A percentile compares a stretch with the other conserved stretches of the same genome.
Evolutionary conservation across 139 green algal genomes (phyloP).

Genomic region (Zygnema circumcarinatum): DNA sequence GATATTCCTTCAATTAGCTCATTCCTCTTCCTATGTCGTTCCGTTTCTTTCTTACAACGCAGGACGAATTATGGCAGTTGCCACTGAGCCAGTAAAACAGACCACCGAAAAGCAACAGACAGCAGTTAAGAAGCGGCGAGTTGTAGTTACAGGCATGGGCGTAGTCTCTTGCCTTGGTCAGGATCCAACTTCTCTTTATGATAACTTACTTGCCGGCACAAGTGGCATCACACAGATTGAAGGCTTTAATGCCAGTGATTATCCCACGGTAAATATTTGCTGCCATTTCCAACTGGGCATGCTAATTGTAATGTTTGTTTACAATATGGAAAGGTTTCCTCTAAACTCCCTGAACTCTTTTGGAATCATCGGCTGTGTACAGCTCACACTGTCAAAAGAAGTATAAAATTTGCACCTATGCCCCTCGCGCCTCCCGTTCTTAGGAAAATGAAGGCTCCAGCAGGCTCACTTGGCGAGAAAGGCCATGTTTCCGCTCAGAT

Average conservation of each 20-base stretch:
- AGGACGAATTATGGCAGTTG: neutral
- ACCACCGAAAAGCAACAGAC: neutral
- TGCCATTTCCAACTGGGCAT: too few relatives aligned
- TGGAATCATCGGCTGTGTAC: too few relatives aligned
- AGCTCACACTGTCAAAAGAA: too few relatives aligned
- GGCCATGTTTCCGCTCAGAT: too few relatives aligned
- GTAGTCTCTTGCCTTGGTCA: slow-evolving; percentile 65
- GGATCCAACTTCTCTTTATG: slow-evolving; percentile 80
- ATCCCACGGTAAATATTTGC: slow-evolving; percentile 74
- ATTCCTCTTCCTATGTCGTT: too few relatives aligned
- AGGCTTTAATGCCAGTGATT: slow-evolving; percentile 89
- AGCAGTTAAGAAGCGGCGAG: slow-evolving; percentile 46
- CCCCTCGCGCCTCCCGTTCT: too few relatives aligned
- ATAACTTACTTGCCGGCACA: slow-evolving; percentile 87
- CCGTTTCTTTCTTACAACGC: neutral
- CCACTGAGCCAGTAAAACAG: slow-evolving; percentile 17
- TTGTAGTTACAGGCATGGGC: slow-evolving; percentile 69
- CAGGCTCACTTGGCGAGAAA: too few relatives aligned
- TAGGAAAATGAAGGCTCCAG: too few relatives aligned
- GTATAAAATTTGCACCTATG: too few relatives aligned
- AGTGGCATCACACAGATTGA: slow-evolving; percentile 86
- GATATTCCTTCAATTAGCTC: too few relatives aligned
- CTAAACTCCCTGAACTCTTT: neutral
- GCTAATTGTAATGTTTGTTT: neutral
- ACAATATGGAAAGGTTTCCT: neutral